Percentiles rank a stretch among this genome's conserved stretches.
phyloP scores from a whole-genome alignment of 495 filamentous ascomycete species.

The Neurospora sublineolata region DNA sequence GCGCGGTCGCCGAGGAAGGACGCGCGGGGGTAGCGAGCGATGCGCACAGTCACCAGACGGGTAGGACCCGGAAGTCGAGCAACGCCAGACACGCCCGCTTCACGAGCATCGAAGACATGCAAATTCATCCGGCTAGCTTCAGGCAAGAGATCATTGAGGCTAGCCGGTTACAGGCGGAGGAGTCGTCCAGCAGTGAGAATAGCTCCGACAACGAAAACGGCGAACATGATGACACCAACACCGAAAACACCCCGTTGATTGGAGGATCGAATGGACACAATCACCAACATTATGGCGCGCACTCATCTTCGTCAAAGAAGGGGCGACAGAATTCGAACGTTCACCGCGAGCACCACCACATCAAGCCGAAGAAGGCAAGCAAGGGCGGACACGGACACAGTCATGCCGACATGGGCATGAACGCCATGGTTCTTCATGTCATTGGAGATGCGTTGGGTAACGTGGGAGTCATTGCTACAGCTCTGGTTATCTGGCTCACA shows the following conservation, averaged over 20 bases:
- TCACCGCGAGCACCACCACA: conserved; percentile 68
- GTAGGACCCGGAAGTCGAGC: conserved; percentile 35
- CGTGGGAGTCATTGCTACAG: conserved; percentile 88
- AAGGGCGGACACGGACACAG: conserved; percentile 57
- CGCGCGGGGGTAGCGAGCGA: conserved; percentile 8
- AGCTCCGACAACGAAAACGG: conserved; percentile 43
- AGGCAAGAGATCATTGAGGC: conserved; percentile 83
- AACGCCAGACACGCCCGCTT: conserved; percentile 39
- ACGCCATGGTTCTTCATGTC: conserved; percentile 91
- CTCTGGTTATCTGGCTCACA: conserved; percentile 85
- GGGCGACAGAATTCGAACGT: conserved; percentile 29
- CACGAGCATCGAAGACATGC: conserved; percentile 57
- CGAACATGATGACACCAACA: conserved; percentile 35
- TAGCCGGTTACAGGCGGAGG: conserved; percentile 36
- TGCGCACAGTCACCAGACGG: conserved; percentile 1
- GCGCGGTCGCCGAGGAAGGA: conserved; percentile 21
- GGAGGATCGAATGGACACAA: conserved; percentile 6
- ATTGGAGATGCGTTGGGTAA: conserved; percentile 95
- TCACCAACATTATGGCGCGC: conserved; percentile 16
- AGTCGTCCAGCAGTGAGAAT: conserved; percentile 39
- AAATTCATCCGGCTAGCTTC: conserved; percentile 80
- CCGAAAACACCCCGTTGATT: conserved; percentile 38
- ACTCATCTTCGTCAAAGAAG: conserved; percentile 12
- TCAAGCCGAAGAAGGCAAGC: conserved; percentile 53
- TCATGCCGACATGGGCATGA: conserved; percentile 92